Base-by-base conservation (phyloP, 1,284 basidiomycete species). In the Anthracocystis setariae region DNA sequence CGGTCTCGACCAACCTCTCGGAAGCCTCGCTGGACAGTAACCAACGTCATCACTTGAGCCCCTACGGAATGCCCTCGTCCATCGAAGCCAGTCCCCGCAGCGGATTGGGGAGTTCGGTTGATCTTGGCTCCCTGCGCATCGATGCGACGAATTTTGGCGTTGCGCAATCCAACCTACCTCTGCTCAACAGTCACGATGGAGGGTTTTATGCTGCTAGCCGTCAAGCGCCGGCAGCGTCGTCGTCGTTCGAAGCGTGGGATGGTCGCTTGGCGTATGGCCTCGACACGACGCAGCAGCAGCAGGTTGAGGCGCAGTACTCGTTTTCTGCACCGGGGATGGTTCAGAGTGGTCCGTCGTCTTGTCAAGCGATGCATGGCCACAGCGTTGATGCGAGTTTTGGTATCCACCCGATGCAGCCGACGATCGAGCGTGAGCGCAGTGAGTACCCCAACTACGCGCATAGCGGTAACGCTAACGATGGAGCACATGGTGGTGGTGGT, bases 21-120 rank as follows among this genome's bases (percentile, higher is more conserved):
- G 68, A 71, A 33, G 53, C 61, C 3, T 71, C 68, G 32, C 44
- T 65, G 20, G 68, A 71, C 25, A 71, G 68, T 35, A 38, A 17
- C 17, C 53, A 57, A 15, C 61, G 58, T 3, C 48, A 47, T 9
- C 42, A 49, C 24, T 21, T 70, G 20, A 67, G 64, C 43, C 58
- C 64, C 1, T 67, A 61, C 35, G 64, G 64, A 5, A 46, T 67
- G 3, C 18, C 64, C 1, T 45, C 64, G 23, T 60, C 56, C 25
- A 60, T 61, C 43, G 68, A 71, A 29, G 62, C 61, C 0, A 71
- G 62, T n/a, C 62, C 68, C 9, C 42, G 68, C 4, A 57, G 57
- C 0, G 58, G 62, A 2, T 27, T 71, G 39, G 58, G 62, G 13
- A 48, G 57, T 39, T 65, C 62, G 46, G 55, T 71, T 46, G 68